Conservation (phyloP, 2,329 filamentous ascomycete genomes). For the Botrytis squamosa region DNA sequence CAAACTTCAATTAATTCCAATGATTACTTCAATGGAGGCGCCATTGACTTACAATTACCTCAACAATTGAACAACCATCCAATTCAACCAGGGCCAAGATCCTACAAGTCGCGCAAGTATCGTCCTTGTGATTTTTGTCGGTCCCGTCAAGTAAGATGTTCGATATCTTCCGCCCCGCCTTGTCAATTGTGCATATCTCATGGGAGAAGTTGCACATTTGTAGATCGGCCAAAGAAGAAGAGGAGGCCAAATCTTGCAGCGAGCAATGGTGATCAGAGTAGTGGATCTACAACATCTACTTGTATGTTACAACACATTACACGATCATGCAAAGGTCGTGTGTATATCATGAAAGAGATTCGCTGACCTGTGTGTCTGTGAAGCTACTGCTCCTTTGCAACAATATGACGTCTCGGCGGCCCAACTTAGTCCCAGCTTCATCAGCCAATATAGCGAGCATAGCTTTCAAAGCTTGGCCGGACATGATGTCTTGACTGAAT, state of each 20-base stretch:
- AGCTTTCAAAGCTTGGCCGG: slow-evolving; percentile 33
- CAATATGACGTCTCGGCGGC: slow-evolving; percentile 29
- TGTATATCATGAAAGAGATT: background rate
- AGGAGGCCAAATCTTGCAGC: slow-evolving; percentile 32
- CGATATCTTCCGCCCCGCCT: slow-evolving; percentile 44
- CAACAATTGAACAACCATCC: slow-evolving; percentile 30
- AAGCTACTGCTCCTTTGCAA: slow-evolving; percentile 30
- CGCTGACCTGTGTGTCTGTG: slow-evolving; percentile 24
- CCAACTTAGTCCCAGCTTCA: slow-evolving; percentile 36
- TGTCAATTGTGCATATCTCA: slow-evolving; percentile 46
- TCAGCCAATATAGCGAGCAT: slow-evolving; percentile 35
- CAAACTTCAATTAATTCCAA: slow-evolving; percentile 4
- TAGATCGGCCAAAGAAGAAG: slow-evolving; percentile 43
- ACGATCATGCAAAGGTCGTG: background rate
- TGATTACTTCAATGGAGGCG: background rate
- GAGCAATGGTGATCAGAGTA: slow-evolving; percentile 29
- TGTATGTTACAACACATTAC: slow-evolving; percentile 24
- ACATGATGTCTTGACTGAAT: slow-evolving; percentile 28
- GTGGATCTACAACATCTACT: slow-evolving; percentile 24
- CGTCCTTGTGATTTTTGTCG: slow-evolving; percentile 46
- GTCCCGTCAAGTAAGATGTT: slow-evolving; percentile 36
- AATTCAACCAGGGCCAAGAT: slow-evolving; percentile 36
- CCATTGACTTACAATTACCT: background rate
- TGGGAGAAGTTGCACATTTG: slow-evolving; percentile 46
- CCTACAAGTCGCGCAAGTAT: slow-evolving; percentile 38